Conservation (phyloP, 257 asterid genomes). For the Rauvolfia tetraphylla region DNA sequence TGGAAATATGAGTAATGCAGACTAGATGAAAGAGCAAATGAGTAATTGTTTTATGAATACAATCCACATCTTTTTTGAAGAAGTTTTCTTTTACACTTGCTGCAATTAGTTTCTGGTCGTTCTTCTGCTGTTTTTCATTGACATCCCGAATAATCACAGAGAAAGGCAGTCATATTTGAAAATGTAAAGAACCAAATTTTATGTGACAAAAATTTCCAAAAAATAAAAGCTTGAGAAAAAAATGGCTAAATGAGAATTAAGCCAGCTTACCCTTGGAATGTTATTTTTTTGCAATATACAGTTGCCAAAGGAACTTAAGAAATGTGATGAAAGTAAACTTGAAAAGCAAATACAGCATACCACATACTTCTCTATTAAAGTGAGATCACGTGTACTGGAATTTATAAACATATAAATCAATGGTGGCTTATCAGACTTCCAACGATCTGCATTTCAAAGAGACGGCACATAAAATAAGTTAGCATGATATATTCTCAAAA, state of each 20-base stretch:
- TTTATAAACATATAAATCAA: constrained; percentile 76
- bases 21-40: neutral
- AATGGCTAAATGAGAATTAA: neutral
- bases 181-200: neutral
- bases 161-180: neutral
- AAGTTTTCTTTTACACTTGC: neutral
- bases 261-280: neutral
- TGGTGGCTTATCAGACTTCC: constrained; percentile 82
- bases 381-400: constrained; percentile 82
- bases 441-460: constrained; percentile 56
- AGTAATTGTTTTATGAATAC: neutral
- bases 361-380: constrained; percentile 85
- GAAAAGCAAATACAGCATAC: constrained; percentile 46
- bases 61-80: neutral
- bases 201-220: neutral
- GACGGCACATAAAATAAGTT: neutral
- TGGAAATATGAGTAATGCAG: neutral
- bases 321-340: neutral
- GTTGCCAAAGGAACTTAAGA: neutral
- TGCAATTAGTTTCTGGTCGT: neutral
- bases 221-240: neutral
- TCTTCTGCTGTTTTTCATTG: neutral
- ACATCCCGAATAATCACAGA: neutral
- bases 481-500: neutral
- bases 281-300: neutral